Evolutionary conservation across 208 protist genomes (phyloP), one percentile per base, ranked within the genome.

Genomic region (Wallacemonas sp.): DNA sequence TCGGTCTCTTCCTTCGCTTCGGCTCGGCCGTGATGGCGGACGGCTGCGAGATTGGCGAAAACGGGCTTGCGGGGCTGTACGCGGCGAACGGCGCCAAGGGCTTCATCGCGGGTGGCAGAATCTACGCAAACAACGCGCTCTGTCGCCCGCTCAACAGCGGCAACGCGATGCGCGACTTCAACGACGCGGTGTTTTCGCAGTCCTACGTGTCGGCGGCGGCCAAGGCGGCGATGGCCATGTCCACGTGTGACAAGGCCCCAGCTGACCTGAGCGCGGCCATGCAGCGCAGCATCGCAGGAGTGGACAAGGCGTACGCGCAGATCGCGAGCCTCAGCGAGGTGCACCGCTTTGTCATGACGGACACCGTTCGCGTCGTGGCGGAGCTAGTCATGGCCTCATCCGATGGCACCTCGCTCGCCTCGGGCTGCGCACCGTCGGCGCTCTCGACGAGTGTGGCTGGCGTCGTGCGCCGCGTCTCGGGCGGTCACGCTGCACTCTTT

Each of bases 1-100:
- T 96, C 61, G 90, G 90, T 2, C 69, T 96, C n/a, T 66, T 94
- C 26, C 66, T 96, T 11, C 90, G 90, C 24, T 79, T 64, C 21
- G 76, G 81, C 52, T 86, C 87, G 0, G 80, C 81, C 17, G 81
- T 85, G 11, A 81, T 88, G 43, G 76, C 81, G 19, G 78, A 66
- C 44, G 72, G 65, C 2, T 90, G 85, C 43, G 79, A 84, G 30
- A 72, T 94, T 16, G 56, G 55, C n/a, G 71, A 81, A 6, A 96
- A 93, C 68, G 87, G 90, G 2, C 44, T 93, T 0, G 87, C 82
- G 27, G 90, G 90, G 3, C 47, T 96, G 1, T 92, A 94, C 73
- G 78, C 76, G 8, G 74, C 83, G n/a, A 83, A 65, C 21, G 80
- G 83, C 0, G 74, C 87, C 3, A 81, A 87, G 70, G 90, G 90